A percentile compares a stretch with the other conserved stretches of the same genome.
phyloP scores from a whole-genome alignment of 2,329 filamentous ascomycete species.

The Coniella vitis region DNA sequence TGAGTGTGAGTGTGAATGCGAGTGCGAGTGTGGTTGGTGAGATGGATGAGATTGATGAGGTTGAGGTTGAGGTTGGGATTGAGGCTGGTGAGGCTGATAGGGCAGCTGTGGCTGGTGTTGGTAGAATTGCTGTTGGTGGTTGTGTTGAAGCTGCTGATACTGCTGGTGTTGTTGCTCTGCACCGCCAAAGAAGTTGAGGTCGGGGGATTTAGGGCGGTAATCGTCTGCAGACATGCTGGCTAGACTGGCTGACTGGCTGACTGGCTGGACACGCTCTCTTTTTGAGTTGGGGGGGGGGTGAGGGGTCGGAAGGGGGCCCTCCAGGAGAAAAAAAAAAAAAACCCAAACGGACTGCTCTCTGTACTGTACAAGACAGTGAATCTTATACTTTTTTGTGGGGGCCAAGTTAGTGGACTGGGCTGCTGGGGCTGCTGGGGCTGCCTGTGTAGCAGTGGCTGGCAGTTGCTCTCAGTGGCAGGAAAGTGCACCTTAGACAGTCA shows the following conservation, averaged over 20 bases:
- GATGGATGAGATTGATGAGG: slow-evolving; percentile 14
- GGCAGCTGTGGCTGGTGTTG: slow-evolving; percentile 17
- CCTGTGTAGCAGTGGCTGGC: too few species aligned
- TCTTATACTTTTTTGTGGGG: slow-evolving; percentile 2
- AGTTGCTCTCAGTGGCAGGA: too few species aligned
- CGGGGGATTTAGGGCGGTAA: slow-evolving; percentile 53
- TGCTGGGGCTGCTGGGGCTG: too few species aligned
- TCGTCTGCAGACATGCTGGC: slow-evolving; percentile 24
- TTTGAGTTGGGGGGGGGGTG: too few species aligned
- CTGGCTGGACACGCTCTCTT: too few species aligned
- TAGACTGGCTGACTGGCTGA: not conserved
- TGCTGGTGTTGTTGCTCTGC: slow-evolving; percentile 18
- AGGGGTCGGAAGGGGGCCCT: too few species aligned
- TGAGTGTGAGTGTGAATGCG: too few species aligned
- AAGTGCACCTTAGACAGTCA: not conserved
- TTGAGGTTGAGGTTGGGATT: not conserved
- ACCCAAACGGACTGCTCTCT: too few species aligned
- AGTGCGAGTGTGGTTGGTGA: slow-evolving; percentile 9
- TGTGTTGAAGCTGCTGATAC: not conserved
- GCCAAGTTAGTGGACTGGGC: not conserved
- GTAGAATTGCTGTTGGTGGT: not conserved
- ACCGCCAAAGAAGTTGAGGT: slow-evolving; percentile 30
- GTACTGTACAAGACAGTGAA: not conserved
- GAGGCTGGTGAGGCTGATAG: not conserved
- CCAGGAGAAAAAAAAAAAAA: too few species aligned